Base-by-base conservation (phyloP, 2,329 filamentous ascomycete species). In the Aspergillus jensenii region DNA sequence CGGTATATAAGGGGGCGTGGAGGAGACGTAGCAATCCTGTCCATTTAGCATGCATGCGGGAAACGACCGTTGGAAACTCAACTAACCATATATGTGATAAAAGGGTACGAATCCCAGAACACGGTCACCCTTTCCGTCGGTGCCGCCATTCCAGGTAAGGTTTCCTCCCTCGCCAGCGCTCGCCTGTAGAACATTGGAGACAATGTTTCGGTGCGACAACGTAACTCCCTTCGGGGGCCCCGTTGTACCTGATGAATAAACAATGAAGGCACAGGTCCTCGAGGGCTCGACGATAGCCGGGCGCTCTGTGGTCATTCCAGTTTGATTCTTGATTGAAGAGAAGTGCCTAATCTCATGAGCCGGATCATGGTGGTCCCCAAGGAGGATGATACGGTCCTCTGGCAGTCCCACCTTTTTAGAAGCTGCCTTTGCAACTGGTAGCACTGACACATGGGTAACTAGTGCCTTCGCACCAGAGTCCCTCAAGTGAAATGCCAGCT, bases 141-240 rank as follows among this genome's bases (percentile, higher is more conserved):
- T 70, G 1, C 84, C 82, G 4, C 87, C 86, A 40, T 83, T 78
- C 71, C 84, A 84, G 19, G 76, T 78, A 54, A 90, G 72, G 44
- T 85, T 80, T 0, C 76, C 78, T 1, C 75, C 78, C 57, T 91
- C 88, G 4, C 81, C 76, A 21, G 75, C 69, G 1, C 73, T 71
- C 23, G 81, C 69, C 74, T 90, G 87, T 27, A 84, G 65, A 6
- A 87, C 70, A 72, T 96, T 96, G 59, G 90, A 79, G 11, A 96
- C 84, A 59, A 96, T 87, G 71, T 97, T 97, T 63, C 78, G 74
- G 74, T 98, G 93, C 7, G 86, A 89, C 35, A 97, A 80, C 84
- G 91, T 90, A 14, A 97, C 93, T 14, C 93, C 93, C 75, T 98
- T 98, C 0, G 93, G 93, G 51, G 92, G 78, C 2, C 93, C 93